Base-by-base conservation (phyloP, 73 alveolate species). In the Uronychia setigera region DNA sequence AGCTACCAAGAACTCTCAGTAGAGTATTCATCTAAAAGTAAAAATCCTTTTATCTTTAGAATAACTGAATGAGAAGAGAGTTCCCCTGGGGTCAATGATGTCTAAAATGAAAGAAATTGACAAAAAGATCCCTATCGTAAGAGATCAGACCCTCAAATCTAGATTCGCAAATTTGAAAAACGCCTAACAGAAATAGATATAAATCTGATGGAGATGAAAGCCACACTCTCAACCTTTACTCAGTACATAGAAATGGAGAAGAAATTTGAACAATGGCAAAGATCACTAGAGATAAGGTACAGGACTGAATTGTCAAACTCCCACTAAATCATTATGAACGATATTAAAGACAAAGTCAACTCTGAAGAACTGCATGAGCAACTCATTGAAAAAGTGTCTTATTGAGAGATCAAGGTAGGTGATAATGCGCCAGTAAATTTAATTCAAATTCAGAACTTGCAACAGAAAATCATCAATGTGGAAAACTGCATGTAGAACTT, bases 91-190 rank as follows among this genome's bases (percentile, higher is more conserved):
- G 29, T 78, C 60, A 31, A 29, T 83, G 26, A 83, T 83, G 90
- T 77, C 35, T 9, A 83, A 83, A 34, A 83, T 83, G 84, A 79
- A 76, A n/a, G 33, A 83, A 34, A 60, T 83, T n/a, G 90, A 83
- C 29, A 0, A 11, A 14, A 31, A 34, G 26, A 34, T 83, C 60
- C 90, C 90, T 1, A 34, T 60, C 60, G 90, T 83, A 83, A 81
- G 31, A 30, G 26, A 1, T 57, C 32, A 0, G 5, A 29, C 25
- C 11, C 77, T 60, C 74, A 9, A 26, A 29, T 9, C 59, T 82
- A 83, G 84, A 9, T 76, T n/a, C 79, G 76, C 0, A 83, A 33
- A 34, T 13, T 74, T 33, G 32, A 76, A 33, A 83, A 76, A 76
- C 74, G 78, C 31, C 31, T 28, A 19, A 60, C 26, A 76, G 74